phyloP scores from a whole-genome alignment of 495 filamentous ascomycete genomes.

The Trichoderma reesei region DNA sequence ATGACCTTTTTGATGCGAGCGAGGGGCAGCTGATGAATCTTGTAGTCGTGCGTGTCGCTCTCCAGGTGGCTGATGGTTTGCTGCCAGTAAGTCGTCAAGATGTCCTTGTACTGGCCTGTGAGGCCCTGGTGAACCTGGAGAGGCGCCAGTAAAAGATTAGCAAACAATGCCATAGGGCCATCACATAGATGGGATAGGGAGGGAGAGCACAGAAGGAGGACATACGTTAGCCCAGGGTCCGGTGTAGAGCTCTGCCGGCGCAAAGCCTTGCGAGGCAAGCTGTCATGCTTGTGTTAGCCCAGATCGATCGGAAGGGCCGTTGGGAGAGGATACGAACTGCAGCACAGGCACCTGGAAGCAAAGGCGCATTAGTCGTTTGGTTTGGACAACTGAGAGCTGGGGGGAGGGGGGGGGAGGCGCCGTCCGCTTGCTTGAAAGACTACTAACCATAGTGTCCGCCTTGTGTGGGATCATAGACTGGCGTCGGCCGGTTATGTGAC shows the following conservation, averaged over 20 bases:
- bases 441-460: slow-evolving; percentile 84
- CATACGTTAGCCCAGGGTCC: slow-evolving; percentile 91
- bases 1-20: slow-evolving; percentile 99
- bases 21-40: slow-evolving; percentile 88
- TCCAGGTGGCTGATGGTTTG: slow-evolving; percentile 93
- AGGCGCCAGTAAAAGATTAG: slow-evolving; percentile 16
- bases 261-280: slow-evolving; percentile 69
- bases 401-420: too few species aligned
- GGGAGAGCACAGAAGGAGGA: slow-evolving; percentile 10
- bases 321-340: slow-evolving; percentile 45
- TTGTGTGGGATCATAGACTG: slow-evolving; percentile 67
- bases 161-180: too few species aligned
- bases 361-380: slow-evolving; percentile 13
- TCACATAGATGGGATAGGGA: too few species aligned
- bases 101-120: slow-evolving; percentile 85
- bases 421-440: too few species aligned
- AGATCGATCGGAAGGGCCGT: slow-evolving; percentile 9
- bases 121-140: slow-evolving; percentile 86
- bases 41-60: slow-evolving; percentile 93
- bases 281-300: slow-evolving; percentile 22
- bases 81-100: slow-evolving; percentile 97
- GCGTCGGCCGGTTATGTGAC: slow-evolving; percentile 39
- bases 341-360: slow-evolving; percentile 66
- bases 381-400: slow-evolving; percentile 14
- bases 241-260: slow-evolving; percentile 80